Base-by-base conservation (phyloP, 2,329 filamentous ascomycete genomes). In the Sporothrix schenckii region DNA sequence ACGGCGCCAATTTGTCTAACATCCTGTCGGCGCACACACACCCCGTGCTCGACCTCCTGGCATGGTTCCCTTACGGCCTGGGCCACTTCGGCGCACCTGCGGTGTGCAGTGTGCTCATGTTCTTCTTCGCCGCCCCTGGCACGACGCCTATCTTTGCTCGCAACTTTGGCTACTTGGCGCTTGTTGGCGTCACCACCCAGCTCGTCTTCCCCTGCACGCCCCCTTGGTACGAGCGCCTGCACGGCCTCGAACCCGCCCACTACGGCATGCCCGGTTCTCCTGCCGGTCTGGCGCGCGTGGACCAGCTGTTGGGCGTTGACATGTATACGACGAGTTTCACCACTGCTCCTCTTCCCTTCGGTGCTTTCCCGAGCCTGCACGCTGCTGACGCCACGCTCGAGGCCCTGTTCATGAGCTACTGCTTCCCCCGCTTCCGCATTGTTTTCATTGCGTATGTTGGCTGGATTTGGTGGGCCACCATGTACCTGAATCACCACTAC, bases 391-490 rank as follows among this genome's bases (percentile, higher is more conserved):
- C 94, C 10, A 94, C 93, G 4, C 85, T 97, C 69, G 92, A 97
- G 80, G 93, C 92, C 27, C 86, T 97, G 19, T 97, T 97, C 84
- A 92, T 98, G 89, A 92, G 91, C 80, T 91, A 96, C 80, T 89
- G 92, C 79, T 97, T 98, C 84, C 94, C 94, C 4, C 89, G 88
- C 72, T 86, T 96, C 74, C 89, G 91, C 74, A 88, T 90, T 14
- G 81, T 95, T 68, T 97, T 96, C 81, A 87, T 94, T 73, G 85
- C 87, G 74, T 98, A 97, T 80, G 91, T 91, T 58, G 87, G 91
- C 78, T 97, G 94, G 94, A 89, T 97, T 76, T 97, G 93, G 92
- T 98, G 94, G 93, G 92, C 94, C 14, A 98, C 94, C 75, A 97
- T 98, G 93, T 97, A 98, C 78, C 87, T 98, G 68, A 96, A 92